Percentiles rank a stretch among this genome's conserved stretches.
These are phyloP conservation scores for Miscanthus lutarioriparius DNA, from an alignment of 176 grass and related monocot genomes.

Conservation along the genomic window DNA sequence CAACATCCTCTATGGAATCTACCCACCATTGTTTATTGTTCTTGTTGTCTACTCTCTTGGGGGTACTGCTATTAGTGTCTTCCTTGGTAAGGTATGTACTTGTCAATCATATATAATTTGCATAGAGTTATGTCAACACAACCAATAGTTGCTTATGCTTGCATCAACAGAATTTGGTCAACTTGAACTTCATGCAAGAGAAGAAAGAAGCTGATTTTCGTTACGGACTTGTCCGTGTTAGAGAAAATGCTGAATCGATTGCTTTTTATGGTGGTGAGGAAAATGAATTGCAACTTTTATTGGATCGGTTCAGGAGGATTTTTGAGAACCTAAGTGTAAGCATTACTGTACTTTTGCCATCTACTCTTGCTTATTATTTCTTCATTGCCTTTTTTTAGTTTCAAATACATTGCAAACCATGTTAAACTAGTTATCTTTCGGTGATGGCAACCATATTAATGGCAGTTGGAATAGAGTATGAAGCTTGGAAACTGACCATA, in stretches of 20 bases:
- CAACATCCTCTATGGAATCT: conserved; percentile 95
- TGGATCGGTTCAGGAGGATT: conserved; percentile 86
- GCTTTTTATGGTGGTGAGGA: conserved; percentile 95
- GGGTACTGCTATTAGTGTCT: conserved; percentile 81
- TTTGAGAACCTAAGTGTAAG: conserved; percentile 94
- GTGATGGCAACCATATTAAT: neutral
- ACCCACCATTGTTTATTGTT: conserved; percentile 91
- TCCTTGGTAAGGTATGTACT: conserved; percentile 86
- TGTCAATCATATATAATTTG: conserved; percentile 18
- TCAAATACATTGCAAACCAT: neutral
- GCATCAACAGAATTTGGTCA: conserved; percentile 76
- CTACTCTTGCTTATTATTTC: neutral
- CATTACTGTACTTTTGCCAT: conserved; percentile 10
- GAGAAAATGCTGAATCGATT: conserved; percentile 99
- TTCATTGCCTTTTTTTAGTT: conserved; percentile 19
- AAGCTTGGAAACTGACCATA: conserved; percentile 4
- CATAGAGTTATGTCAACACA: neutral
- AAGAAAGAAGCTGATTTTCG: conserved; percentile 99
- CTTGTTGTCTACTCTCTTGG: conserved; percentile 97
- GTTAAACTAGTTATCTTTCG: neutral
- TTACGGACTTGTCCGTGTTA: conserved; percentile 90
- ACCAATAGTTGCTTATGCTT: conserved; percentile 29
- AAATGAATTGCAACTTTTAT: conserved; percentile 90
- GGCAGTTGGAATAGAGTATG: neutral
- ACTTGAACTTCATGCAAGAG: conserved; percentile 99